These are phyloP conservation scores for Phytopythium oedochilum DNA, from an alignment of 352 stramenopile genomes.

Conservation along the genomic window DNA sequence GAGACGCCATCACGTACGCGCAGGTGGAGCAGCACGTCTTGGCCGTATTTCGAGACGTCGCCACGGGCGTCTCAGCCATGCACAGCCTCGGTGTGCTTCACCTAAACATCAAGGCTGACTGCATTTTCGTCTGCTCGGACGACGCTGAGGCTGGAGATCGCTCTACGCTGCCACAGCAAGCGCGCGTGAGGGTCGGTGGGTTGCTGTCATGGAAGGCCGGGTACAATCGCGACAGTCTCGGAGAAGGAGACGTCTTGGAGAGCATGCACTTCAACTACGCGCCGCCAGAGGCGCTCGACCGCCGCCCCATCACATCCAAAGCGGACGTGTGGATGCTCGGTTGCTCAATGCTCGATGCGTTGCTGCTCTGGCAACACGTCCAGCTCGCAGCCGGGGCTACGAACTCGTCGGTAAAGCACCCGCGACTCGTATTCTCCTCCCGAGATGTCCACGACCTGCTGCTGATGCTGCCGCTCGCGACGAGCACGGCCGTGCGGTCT, in stretches of 20 bases:
- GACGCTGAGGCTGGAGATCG: not conserved
- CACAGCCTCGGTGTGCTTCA: conserved; percentile 48
- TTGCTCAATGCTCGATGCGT: conserved; percentile 42
- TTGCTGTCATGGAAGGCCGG: conserved; percentile 38
- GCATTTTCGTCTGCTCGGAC: conserved; percentile 30
- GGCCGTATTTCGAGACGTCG: conserved; percentile 37
- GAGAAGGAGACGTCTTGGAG: conserved; percentile 25
- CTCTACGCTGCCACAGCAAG: not conserved
- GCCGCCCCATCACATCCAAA: conserved; percentile 32
- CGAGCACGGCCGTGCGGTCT: conserved; percentile 38
- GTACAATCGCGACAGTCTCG: conserved; percentile 26
- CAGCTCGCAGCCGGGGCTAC: conserved; percentile 18
- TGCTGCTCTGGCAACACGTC: conserved; percentile 45
- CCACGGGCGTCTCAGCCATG: conserved; percentile 43
- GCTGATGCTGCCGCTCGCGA: conserved; percentile 37
- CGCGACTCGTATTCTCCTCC: conserved; percentile 27
- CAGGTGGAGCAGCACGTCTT: conserved; percentile 27
- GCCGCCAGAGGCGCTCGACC: conserved; percentile 36
- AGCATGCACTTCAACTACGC: conserved; percentile 30
- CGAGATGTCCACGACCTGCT: conserved; percentile 39
- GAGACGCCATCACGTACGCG: conserved; percentile 7
- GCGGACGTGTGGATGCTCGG: conserved; percentile 64
- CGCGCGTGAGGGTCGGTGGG: conserved; percentile 30
- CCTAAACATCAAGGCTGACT: conserved; percentile 49
- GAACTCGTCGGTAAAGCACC: conserved; percentile 1